Conservation (phyloP, 305 asterid species). For the Solanum hybrid region DNA sequence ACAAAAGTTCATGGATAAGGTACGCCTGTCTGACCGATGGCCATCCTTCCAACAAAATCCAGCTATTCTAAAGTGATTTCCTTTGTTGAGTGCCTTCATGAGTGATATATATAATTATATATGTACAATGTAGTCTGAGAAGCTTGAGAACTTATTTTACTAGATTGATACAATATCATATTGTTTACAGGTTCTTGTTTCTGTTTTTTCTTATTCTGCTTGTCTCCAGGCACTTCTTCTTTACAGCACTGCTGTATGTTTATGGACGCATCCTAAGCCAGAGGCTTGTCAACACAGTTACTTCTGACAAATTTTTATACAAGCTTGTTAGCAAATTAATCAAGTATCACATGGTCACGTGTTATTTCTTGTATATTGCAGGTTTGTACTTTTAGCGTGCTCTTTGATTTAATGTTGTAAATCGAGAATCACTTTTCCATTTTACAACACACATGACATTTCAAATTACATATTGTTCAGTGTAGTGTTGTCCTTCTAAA, state of each 20-base stretch:
- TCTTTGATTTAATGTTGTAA: slow-evolving; percentile 1
- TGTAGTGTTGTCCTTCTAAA: not conserved
- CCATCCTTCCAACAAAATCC: not conserved
- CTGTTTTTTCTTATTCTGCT: slow-evolving; percentile 3
- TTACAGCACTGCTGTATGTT: slow-evolving; percentile 91
- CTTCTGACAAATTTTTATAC: slow-evolving; percentile 68
- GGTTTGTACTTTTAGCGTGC: slow-evolving; percentile 38
- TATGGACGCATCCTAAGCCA: slow-evolving; percentile 96
- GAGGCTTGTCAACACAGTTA: slow-evolving; percentile 86
- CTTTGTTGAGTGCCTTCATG: not conserved
- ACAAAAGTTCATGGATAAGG: not conserved
- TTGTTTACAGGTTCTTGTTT: not conserved
- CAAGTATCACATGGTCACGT: slow-evolving; percentile 98
- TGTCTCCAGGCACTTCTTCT: slow-evolving; percentile 86
- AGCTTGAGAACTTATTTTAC: not conserved
- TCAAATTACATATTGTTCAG: not conserved
- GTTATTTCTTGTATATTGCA: slow-evolving; percentile 86
- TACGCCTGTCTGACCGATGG: not conserved
- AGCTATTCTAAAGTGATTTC: not conserved
- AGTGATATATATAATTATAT: not conserved
- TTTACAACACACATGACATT: not conserved
- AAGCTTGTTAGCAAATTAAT: slow-evolving; percentile 68
- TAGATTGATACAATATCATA: not conserved
- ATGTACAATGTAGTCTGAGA: not conserved
- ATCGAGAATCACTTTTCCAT: not conserved